phyloP scores from a whole-genome alignment of 148 eudicot species.

The Chenopodium suecicum region DNA sequence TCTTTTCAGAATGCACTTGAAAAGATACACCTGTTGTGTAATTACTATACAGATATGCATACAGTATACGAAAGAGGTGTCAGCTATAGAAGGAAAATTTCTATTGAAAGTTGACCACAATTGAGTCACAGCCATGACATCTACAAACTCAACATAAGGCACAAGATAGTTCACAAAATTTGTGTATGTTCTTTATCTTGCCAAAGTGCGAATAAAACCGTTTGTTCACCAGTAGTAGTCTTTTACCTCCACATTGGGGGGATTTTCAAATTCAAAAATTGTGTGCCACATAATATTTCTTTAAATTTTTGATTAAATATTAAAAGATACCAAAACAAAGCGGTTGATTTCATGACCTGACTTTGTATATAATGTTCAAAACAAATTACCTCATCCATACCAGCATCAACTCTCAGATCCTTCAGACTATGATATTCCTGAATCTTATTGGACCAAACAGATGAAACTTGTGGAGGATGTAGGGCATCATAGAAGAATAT shows the following conservation, averaged over 20 bases:
- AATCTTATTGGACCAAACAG: conserved; percentile 49
- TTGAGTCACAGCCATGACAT: not conserved
- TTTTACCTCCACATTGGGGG: no score
- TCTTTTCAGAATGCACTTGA: not conserved
- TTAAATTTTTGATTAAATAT: no score
- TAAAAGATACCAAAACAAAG: no score
- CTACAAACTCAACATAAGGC: not conserved
- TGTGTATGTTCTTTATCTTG: no score
- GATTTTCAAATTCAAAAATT: no score
- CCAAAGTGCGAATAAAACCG: no score
- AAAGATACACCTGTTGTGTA: not conserved
- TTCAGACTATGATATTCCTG: conserved; percentile 59
- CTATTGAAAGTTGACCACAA: not conserved
- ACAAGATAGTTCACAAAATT: not conserved
- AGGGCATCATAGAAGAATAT: conserved; percentile 78
- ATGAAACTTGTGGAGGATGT: conserved; percentile 62
- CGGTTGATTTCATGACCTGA: no score
- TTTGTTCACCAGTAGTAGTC: no score
- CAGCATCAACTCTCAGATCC: conserved; percentile 47
- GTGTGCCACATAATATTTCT: no score
- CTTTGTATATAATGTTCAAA: not conserved
- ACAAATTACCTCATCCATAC: conserved; percentile 64
- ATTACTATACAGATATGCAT: not conserved
- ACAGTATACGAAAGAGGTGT: not conserved
- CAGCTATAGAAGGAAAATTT: not conserved